Evolutionary conservation across 192 early-diverging fungal species (phyloP), one percentile per base, ranked within the genome.

Genomic region (Jimgerdemannia flammicorona): DNA sequence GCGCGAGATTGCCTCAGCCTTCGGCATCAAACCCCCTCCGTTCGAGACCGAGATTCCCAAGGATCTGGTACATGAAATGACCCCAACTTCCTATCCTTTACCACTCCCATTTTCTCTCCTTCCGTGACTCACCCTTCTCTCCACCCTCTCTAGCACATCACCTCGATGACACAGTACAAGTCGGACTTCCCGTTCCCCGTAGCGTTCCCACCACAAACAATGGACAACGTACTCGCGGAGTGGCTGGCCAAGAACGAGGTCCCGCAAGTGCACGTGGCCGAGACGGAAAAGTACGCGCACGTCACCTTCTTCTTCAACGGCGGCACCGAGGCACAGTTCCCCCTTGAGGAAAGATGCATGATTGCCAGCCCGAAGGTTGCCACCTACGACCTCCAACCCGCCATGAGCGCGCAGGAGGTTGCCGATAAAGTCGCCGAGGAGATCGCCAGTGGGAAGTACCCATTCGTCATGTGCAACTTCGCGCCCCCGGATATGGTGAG

Each of bases 271-370:
- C 98, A 99, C 85, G 89, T 99, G 76, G 98, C 98, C 66, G 98
- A 99, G 87, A 99, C 98, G 3, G 98, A 99, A 79, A 99, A 99
- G 87, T 99, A 97, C 85, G 97, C 98, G 40, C 98, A 99, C 81
- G 98, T 99, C 42, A 99, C 98, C 67, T 99, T 99, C 90, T 99
- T 99, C 91, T 99, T 99, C 87, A 99, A 99, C 85, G 98, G 98
- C 75, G 98, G 98, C 41, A 88, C 91, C 20, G 97, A 99, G 83
- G 91, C 93, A 42, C 95, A 97, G 81, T 99, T 96, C 84, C 67
- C 81, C 63, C 80, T 83, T 64, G 98, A 99, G 86, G 89, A 96
- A 72, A 94, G 98, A 64, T 93, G 91, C 72, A 79, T 99, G 84
- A 90, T 99, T 75, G 77, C 93, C 43, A 95, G 93, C 40, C 98